Evolutionary conservation across 2,329 filamentous ascomycete genomes (phyloP), one percentile per base, ranked within the genome.

Genomic region (Chaetoscypha palmicola): DNA sequence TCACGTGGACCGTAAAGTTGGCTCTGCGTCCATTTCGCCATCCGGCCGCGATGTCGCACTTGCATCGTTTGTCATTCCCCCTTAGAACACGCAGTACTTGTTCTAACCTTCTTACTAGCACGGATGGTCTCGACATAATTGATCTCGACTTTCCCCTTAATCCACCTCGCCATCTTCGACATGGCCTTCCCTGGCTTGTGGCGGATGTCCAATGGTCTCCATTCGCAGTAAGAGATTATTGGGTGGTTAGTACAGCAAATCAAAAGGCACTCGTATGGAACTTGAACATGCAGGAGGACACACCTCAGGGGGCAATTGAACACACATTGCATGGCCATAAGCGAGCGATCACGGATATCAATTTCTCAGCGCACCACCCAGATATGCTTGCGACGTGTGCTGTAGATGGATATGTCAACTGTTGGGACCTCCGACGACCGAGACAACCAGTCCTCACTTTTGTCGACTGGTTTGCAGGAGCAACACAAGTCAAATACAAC

Each of bases 141-240:
- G 90, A 96, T 58, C 73, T 96, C 36, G 90, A 96, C 66, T 89
- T 82, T 9, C 88, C 88, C 1, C 92, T 89, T 61, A 92, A 84
- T 47, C 83, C 85, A 8, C 91, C 91, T 14, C 83, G 89, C 14
- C 83, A 89, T 57, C 74, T 96, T 55, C 84, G 84, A 50, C 87
- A 94, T 65, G 84, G 87, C 43, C 81, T 88, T 33, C 84, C 87
- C n/a, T 96, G 90, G 88, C 81, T 94, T 40, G 90, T 95, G 4
- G 89, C 91, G 9, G 91, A 96, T 64, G 90, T 95, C 22, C 91
- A 96, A 65, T 96, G 91, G 91, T 95, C 88, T 9, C 91, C 91
- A 1, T 95, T 96, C 62, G 86, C 90, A 10, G 79, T 77, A 16
- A 79, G 90, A 37, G 86, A 94, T 62, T 90, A 90, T 58, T 96